Base-by-base conservation (phyloP, 2,329 filamentous ascomycete genomes). In the Botryosphaeria dothidea region DNA sequence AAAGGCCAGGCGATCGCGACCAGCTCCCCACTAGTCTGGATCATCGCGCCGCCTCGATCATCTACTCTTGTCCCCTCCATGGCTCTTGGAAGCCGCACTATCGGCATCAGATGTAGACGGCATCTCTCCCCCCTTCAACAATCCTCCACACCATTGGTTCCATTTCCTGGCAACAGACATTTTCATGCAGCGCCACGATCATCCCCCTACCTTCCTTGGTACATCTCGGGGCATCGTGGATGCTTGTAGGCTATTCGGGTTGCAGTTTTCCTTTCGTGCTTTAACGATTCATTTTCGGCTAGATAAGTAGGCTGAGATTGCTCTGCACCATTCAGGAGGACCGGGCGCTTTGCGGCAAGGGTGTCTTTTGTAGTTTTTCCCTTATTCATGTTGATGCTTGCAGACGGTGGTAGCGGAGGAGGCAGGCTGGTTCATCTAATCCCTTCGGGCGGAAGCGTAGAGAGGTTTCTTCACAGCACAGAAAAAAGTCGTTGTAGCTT, bases 1-100 rank as follows among this genome's bases (percentile, higher is more conserved):
- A 75, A 73, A 71, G 34, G 64, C 11, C n/a, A 21, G 46, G 43
- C 34, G 51, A 17, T 46, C 31, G 52, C 34, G 31, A 43, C 43
- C 17, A 63, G 52, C 49, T 57, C 49, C 48, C 36, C 43, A 46
- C 29, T 29, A 31, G 52, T 21, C 43, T 49, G 54, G 34, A 31
- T 27, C 48, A 64, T 31, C 43, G 56, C 54, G 62, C 45, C 45
- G 46, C 63, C 43, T 52, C 27, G 56, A 36, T 41, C 56, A 60
- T 51, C 54, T 31, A 45, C 57, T 61, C 29, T 45, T 61, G 36
- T 45, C 56, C 36, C 45, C 15, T 45, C 25, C n/a, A 45, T 51
- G 54, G 56, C 45, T 60, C 49, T 41, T 25, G 15, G 21, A 46
- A 57, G 56, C 45, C 56, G 31, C 61, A 48, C 60, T 61, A 51